Percentiles rank a stretch among this genome's conserved stretches.
Evolutionary conservation across 2,329 filamentous ascomycete genomes (phyloP).

Genomic region (Hysterium pulicare): DNA sequence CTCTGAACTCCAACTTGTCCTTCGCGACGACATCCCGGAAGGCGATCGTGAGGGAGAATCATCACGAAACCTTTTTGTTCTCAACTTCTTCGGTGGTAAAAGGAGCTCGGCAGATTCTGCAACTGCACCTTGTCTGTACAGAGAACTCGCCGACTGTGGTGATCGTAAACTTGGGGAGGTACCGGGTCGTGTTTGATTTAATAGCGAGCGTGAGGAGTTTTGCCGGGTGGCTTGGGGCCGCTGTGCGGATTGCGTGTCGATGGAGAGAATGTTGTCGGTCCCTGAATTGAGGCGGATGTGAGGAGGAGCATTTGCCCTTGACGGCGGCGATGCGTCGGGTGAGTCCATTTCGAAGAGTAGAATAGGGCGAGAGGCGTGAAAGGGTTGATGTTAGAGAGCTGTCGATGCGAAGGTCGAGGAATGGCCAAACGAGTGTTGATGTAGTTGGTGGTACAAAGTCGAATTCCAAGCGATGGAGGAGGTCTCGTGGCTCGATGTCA

Average conservation of each 20-base stretch:
- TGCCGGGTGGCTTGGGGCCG: constrained; percentile 40
- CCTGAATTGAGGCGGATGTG: constrained; percentile 65
- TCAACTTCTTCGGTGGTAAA: constrained; percentile 48
- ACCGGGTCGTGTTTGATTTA: constrained; percentile 38
- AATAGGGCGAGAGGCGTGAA: constrained; percentile 17
- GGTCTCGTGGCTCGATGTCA: constrained; percentile 17
- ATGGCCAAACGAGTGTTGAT: constrained; percentile 25
- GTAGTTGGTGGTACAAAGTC: constrained; percentile 22
- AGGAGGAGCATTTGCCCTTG: constrained; percentile 43
- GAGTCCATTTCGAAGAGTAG: constrained; percentile 24
- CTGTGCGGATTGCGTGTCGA: constrained; percentile 26
- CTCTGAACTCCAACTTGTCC: constrained; percentile 65
- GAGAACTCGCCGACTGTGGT: constrained; percentile 20
- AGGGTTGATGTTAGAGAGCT: constrained; percentile 16
- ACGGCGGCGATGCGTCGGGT: constrained; percentile 18
- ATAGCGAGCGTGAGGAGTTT: constrained; percentile 45
- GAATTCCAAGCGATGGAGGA: constrained; percentile 22
- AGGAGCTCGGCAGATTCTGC: constrained; percentile 50
- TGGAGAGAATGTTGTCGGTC: constrained; percentile 49
- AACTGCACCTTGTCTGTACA: constrained; percentile 33
- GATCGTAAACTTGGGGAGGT: constrained; percentile 30
- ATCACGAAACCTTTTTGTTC: constrained; percentile 51
- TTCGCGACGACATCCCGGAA: constrained; percentile 55
- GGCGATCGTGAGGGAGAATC: constrained; percentile 50
- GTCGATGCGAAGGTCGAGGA: constrained; percentile 16